Evolutionary conservation across 2,329 filamentous ascomycete species (phyloP).

Genomic region (Microdochium paspali): DNA sequence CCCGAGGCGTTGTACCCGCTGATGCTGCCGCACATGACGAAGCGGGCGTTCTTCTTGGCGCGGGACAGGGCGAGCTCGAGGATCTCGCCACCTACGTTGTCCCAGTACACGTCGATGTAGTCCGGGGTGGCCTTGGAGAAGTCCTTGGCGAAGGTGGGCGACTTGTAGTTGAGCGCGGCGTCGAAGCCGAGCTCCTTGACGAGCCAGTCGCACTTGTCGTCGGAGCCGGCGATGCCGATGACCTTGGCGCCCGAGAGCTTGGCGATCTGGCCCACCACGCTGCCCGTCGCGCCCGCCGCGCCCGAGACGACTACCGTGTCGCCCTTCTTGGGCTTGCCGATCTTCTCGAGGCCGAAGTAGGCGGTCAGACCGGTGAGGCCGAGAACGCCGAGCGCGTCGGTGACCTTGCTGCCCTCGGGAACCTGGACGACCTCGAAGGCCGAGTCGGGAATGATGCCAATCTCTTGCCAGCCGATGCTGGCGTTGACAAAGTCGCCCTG

Average conservation of each 20-base stretch:
- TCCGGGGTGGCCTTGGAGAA: constrained; percentile 42
- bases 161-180: constrained; percentile 51
- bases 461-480: constrained; percentile 55
- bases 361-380: constrained; percentile 66
- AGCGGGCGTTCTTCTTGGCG: constrained; percentile 53
- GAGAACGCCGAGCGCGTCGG: constrained; percentile 52
- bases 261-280: constrained; percentile 68
- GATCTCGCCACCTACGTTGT: constrained; percentile 63
- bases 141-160: constrained; percentile 37
- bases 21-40: constrained; percentile 65
- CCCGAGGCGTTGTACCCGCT: constrained; percentile 56
- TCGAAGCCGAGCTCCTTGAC: constrained; percentile 48
- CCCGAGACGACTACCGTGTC: constrained; percentile 72
- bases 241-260: constrained; percentile 58
- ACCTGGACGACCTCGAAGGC: constrained; percentile 31
- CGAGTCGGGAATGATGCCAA: constrained; percentile 47
- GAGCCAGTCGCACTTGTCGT: constrained; percentile 56
- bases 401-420: constrained; percentile 31
- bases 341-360: constrained; percentile 63
- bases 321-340: constrained; percentile 57
- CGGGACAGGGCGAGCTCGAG: constrained; percentile 55
- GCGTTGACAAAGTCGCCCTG: constrained; percentile 49
- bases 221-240: constrained; percentile 55
- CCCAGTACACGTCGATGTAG: constrained; percentile 52
- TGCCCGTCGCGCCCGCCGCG: constrained; percentile 70